These are phyloP conservation scores for Rhodamnia argentea DNA, from an alignment of 345 rosid genomes.

Conservation along the genomic window DNA sequence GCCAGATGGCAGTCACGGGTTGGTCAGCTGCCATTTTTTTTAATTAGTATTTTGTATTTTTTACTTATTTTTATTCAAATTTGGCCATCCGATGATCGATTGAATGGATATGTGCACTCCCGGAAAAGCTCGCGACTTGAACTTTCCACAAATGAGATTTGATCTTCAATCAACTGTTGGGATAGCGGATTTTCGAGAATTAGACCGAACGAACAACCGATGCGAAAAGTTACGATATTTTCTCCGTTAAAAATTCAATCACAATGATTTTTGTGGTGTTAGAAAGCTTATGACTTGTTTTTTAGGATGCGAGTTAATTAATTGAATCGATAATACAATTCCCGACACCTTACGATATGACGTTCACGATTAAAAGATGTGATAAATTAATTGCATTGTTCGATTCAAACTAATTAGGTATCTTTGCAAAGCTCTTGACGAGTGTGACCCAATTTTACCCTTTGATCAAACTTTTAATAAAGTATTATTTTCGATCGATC, in stretches of 20 bases:
- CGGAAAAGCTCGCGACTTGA: background rate
- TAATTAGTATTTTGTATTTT: background rate
- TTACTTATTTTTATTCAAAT: background rate
- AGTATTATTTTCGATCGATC: too few relatives aligned
- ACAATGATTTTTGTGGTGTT: fast-evolving
- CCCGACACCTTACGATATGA: background rate
- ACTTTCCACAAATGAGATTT: background rate
- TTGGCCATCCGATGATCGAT: background rate
- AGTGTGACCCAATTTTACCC: background rate
- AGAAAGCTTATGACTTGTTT: background rate
- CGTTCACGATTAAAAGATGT: background rate
- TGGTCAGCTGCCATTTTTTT: background rate
- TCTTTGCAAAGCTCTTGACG: background rate
- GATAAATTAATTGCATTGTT: background rate
- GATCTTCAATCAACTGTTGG: background rate
- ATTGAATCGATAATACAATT: background rate
- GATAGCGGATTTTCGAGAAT: background rate
- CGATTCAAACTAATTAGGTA: background rate
- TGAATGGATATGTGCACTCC: background rate
- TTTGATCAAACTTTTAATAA: background rate
- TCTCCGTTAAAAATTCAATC: fast-evolving
- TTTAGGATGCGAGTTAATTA: background rate
- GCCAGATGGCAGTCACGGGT: background rate
- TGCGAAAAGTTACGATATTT: background rate
- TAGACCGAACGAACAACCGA: background rate